Evolutionary conservation across 2,329 filamentous ascomycete species (phyloP), one percentile per base, ranked within the genome.

Genomic region (Trichoderma aggressivum): DNA sequence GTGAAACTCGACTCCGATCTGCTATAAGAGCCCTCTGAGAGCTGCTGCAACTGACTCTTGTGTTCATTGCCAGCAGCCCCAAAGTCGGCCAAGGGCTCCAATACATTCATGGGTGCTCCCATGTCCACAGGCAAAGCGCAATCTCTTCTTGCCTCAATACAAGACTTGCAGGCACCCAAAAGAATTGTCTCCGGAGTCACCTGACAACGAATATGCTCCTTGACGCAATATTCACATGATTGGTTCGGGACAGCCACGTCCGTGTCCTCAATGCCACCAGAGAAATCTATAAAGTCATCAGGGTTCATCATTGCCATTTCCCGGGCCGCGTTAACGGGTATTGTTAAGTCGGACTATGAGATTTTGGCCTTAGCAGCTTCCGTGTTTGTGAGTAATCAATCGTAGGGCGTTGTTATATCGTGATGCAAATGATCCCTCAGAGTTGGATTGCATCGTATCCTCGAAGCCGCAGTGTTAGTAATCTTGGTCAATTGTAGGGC

Each of bases 401-500:
- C 18, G 18, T 58, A 67, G 64, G 64, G 64, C 53, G 64, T 30
- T 18, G 18, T 59, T 8, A 58, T 58, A 36, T 43, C n/a, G 50
- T 24, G 34, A 24, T 53, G 0, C n/a, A 21, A 21, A 53, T 14
- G 47, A 24, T 53, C 47, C 47, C 7, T 53, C 10, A 21, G 21
- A 53, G 21, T 53, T 21, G 47, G 47, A 63, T 21, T 1, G 60
- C 16, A 47, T 50, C 39, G 21, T 14, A n/a, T 2, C 18, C 3
- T 63, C 30, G 32, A 16, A 50, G 16, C 16, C 24, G 56, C 56
- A 59, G 16, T 63, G 32, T 61, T 39, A 56, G 3, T 36, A 66
- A 56, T 55, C 11, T n/a, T 66, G 24, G 32, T 66, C 63, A 66
- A 39, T 56, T 39, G 18, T 66, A 66, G 50, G 63, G 63, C 63